These are phyloP conservation scores for Fagus crenata DNA, from an alignment of 306 rosid genomes.

Conservation along the genomic window DNA sequence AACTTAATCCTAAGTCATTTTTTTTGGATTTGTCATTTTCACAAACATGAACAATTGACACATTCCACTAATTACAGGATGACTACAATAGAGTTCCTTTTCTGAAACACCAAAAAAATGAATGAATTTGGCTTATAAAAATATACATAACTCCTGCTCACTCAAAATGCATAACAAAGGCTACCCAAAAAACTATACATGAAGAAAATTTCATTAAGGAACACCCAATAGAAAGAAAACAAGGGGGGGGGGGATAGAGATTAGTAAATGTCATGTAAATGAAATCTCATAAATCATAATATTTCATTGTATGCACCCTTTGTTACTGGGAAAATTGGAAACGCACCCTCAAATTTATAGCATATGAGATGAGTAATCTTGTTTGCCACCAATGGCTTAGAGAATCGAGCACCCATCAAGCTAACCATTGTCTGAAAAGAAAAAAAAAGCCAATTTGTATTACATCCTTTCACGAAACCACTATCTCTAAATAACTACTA, in stretches of 20 bases:
- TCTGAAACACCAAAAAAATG: background rate
- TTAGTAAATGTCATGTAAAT: background rate
- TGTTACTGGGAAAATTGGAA: background rate
- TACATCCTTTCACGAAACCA: background rate
- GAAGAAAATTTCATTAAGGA: background rate
- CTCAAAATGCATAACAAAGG: background rate
- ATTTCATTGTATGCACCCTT: background rate
- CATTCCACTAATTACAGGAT: background rate
- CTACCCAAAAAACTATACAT: background rate
- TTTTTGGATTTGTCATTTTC: background rate
- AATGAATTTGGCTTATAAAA: background rate
- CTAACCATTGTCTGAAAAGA: conserved; percentile 67
- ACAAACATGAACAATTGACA: background rate
- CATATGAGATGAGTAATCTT: conserved; percentile 90
- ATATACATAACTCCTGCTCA: background rate
- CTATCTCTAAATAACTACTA: background rate
- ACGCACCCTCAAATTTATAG: conserved; percentile 92
- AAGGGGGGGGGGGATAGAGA: no score
- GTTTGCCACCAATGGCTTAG: conserved; percentile 88
- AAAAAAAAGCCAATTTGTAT: conserved; percentile 12
- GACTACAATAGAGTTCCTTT: background rate
- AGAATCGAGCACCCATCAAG: conserved; percentile 84
- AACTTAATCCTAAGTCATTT: background rate
- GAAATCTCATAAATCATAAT: background rate
- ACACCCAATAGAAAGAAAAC: background rate